Percentiles rank a stretch among this genome's conserved stretches.
phyloP scores from a whole-genome alignment of 1,139 yeast genomes.

The Pichia norvegensis region DNA sequence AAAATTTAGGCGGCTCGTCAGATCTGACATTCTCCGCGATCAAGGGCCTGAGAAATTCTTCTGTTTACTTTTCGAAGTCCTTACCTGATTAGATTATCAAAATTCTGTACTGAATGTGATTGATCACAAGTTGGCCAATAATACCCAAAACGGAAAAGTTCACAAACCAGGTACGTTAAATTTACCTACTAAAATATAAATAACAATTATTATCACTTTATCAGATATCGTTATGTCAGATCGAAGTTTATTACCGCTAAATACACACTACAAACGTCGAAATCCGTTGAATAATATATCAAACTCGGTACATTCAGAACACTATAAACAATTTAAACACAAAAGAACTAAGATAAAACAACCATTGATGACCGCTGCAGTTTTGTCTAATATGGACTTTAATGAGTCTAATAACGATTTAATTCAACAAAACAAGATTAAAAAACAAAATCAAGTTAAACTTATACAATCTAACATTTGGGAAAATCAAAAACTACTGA shows the following conservation, averaged over 20 bases:
- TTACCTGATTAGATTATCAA: too few relatives aligned
- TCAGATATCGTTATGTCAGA: not conserved
- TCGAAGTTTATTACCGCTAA: not conserved
- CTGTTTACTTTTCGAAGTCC: not conserved
- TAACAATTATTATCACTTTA: too few relatives aligned
- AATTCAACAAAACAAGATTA: conserved; percentile 1
- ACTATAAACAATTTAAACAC: not conserved
- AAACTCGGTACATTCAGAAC: not conserved
- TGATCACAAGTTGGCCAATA: not conserved
- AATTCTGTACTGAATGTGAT: not conserved
- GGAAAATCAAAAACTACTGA: conserved; percentile 1
- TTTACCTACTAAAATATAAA: too few relatives aligned
- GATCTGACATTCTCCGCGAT: too few relatives aligned
- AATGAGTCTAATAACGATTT: not conserved
- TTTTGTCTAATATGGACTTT: not conserved
- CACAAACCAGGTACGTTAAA: not conserved
- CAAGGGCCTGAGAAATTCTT: too few relatives aligned
- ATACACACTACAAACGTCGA: not conserved
- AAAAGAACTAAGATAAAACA: not conserved
- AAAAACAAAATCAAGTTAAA: not conserved
- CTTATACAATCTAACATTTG: not conserved
- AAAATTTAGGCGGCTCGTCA: too few relatives aligned
- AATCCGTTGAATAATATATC: not conserved
- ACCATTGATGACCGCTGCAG: not conserved
- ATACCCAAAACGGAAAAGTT: not conserved